These are phyloP conservation scores for Starmerella vitae DNA, from an alignment of 805 yeast species.

Conservation along the genomic window DNA sequence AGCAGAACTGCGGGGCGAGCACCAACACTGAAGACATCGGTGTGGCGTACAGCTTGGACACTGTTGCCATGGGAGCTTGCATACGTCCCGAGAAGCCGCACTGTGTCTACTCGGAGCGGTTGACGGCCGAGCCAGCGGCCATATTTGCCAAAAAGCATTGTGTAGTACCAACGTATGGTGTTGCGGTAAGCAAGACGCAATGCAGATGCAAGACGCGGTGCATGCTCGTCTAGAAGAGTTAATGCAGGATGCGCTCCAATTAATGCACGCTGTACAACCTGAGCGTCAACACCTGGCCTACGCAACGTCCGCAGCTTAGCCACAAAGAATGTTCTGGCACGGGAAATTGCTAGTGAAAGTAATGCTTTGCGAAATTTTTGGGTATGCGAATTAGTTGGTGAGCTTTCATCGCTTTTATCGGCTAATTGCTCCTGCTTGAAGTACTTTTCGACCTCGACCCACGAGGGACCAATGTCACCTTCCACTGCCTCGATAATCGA, in stretches of 20 bases:
- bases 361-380: constrained; percentile 31
- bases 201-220: constrained; percentile 54
- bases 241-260: constrained; percentile 49
- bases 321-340: constrained; percentile 59
- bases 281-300: constrained; percentile 53
- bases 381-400: constrained; percentile 5
- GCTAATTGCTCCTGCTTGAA: constrained; percentile 15
- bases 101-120: constrained; percentile 8
- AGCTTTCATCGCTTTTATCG: neutral
- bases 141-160: constrained; percentile 46
- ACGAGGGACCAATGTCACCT: constrained; percentile 36
- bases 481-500: constrained; percentile 45
- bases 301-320: constrained; percentile 55
- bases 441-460: constrained; percentile 36
- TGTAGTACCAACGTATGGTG: constrained; percentile 91
- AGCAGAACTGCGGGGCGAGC: constrained; percentile 18
- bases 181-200: constrained; percentile 66
- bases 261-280: constrained; percentile 54
- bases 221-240: constrained; percentile 41
- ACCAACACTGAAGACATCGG: constrained; percentile 18
- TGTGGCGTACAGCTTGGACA: constrained; percentile 1
- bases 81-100: constrained; percentile 10
- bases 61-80: neutral
- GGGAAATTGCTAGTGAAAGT: constrained; percentile 51
- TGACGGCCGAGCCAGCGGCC: constrained; percentile 20